phyloP scores from a whole-genome alignment of 2,329 filamentous ascomycete genomes.

The Podosphaera aphanis region DNA sequence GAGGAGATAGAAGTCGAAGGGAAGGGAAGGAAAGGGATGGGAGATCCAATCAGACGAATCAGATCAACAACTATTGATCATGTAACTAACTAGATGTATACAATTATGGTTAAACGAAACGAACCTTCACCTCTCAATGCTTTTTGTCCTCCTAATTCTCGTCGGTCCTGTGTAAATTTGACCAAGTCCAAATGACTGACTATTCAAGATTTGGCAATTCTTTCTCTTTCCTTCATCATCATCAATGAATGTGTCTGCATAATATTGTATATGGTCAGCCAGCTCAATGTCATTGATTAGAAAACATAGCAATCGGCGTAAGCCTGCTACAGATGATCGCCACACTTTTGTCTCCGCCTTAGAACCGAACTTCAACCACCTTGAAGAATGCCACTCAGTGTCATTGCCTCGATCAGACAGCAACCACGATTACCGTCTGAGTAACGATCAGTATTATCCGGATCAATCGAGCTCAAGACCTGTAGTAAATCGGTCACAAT shows the following conservation, averaged over 20 bases:
- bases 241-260: not conserved
- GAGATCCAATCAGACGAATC: no score
- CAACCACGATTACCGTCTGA: not conserved
- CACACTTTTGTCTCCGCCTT: not conserved
- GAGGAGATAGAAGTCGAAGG: no score
- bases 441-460: not conserved
- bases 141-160: no score
- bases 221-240: not conserved
- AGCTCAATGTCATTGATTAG: not conserved
- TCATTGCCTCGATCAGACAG: not conserved
- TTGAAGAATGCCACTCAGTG: not conserved
- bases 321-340: not conserved
- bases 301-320: not conserved
- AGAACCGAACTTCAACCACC: not conserved
- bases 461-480: not conserved
- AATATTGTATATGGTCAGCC: not conserved
- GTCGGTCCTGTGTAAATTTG: no score
- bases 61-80: no score
- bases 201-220: not conserved
- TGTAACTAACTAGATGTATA: no score
- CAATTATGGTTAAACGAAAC: no score
- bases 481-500: conserved; percentile 8
- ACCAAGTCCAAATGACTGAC: not conserved
- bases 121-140: no score
- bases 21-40: no score